These are phyloP conservation scores for Neurospora hispaniola DNA, from an alignment of 495 filamentous ascomycete species.

Conservation along the genomic window DNA sequence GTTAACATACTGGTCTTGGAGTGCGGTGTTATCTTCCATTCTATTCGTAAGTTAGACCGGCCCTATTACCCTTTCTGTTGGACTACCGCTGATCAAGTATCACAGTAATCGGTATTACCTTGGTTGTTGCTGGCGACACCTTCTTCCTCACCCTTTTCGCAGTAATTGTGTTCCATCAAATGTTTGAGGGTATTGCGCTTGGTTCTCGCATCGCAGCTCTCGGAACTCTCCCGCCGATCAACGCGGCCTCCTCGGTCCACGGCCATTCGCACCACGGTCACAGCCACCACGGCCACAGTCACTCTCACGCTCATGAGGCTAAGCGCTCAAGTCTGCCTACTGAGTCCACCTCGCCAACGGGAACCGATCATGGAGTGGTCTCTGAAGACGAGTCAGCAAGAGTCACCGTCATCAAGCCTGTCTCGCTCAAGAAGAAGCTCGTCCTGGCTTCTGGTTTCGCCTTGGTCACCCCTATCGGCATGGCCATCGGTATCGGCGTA, in stretches of 20 bases:
- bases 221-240: slow-evolving; percentile 8
- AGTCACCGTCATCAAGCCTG: slow-evolving; percentile 1
- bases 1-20: slow-evolving; percentile 55
- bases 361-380: slow-evolving; percentile 1
- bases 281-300: slow-evolving; percentile 9
- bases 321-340: slow-evolving; percentile 1
- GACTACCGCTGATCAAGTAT: not conserved
- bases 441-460: slow-evolving; percentile 41
- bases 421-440: slow-evolving; percentile 30
- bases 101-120: slow-evolving; percentile 47
- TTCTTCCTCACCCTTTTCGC: slow-evolving; percentile 46
- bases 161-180: slow-evolving; percentile 57
- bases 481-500: slow-evolving; percentile 49
- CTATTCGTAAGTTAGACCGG: slow-evolving; percentile 35
- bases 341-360: not conserved
- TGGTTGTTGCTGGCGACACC: slow-evolving; percentile 46
- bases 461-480: slow-evolving; percentile 46
- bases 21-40: slow-evolving; percentile 63
- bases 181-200: slow-evolving; percentile 70
- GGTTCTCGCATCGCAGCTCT: slow-evolving; percentile 61
- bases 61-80: not conserved
- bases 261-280: slow-evolving; percentile 14
- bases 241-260: not conserved
- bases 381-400: not conserved
- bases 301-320: slow-evolving; percentile 1